Base-by-base conservation (phyloP, 352 stramenopile genomes). In the Globisporangium recalcitrans region DNA sequence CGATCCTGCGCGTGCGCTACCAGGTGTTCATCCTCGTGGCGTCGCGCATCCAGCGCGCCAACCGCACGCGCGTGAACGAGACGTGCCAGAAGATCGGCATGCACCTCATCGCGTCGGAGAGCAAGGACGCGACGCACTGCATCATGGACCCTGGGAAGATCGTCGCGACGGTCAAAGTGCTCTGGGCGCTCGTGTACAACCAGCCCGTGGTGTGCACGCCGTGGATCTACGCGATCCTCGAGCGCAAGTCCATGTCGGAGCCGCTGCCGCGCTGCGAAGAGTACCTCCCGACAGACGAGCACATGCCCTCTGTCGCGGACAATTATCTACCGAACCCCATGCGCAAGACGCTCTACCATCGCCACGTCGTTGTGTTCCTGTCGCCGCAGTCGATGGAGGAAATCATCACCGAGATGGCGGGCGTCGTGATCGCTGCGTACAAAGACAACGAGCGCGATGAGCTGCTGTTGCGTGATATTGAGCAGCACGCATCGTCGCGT, bases 111-210 rank as follows among this genome's bases (percentile, higher is more conserved):
- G 44, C 68, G 16, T 57, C 47, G 1, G 70, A 88, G 58, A 85
- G 67, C 47, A 78, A 82, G 56, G 68, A 88, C 27, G 83, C 83
- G 9, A 95, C 85, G 7, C 85, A 95, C 55, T 95, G 87, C 59
- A 87, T 95, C 62, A 89, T 92, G 81, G 87, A 95, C 53, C 73
- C 80, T n/a, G 87, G 81, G 6, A 75, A 67, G 38, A 81, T 93
- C 63, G 79, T 94, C 31, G 87, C 83, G 26, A 95, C 87, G 1
- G 78, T 92, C 26, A 95, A 95, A 54, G 79, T 94, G 58, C 73
- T 95, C 10, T 95, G 87, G 87, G 82, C 87, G 10, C 73, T 95
- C 16, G 85, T 94, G 58, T 87, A 88, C 66, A 91, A 87, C 49
- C 87, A 94, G 51, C 85, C 82, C 0, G 82, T 95, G 53, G 87